Conservation (phyloP, 257 asterid species). For the Parsonsia alboflavescens region DNA sequence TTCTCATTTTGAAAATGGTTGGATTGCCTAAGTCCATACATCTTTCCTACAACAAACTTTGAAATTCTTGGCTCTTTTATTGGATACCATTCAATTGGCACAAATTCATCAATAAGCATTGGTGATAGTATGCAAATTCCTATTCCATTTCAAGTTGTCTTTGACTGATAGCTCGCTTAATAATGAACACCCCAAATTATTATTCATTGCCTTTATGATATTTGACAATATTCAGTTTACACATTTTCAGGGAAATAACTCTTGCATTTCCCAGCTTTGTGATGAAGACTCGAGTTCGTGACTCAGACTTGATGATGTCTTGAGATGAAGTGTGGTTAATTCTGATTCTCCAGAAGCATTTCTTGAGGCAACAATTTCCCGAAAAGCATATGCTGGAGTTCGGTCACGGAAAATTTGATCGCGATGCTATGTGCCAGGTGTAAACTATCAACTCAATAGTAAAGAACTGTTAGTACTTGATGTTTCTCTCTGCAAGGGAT, state of each 20-base stretch:
- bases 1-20: background rate
- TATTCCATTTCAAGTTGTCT: background rate
- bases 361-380: background rate
- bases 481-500: background rate
- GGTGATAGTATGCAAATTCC: background rate
- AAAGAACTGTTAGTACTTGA: background rate
- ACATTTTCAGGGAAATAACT: conserved; percentile 68
- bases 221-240: background rate
- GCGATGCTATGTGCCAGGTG: background rate
- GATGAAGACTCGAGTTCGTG: conserved; percentile 58
- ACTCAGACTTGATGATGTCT: conserved; percentile 52
- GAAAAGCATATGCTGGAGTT: background rate
- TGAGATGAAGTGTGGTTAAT: conserved; percentile 18
- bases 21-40: background rate
- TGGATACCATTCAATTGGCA: background rate
- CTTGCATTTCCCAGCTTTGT: conserved; percentile 74
- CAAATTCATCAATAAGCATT: background rate
- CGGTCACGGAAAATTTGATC: background rate
- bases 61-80: background rate
- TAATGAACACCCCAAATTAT: background rate
- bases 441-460: background rate
- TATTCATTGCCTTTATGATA: background rate
- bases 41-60: background rate
- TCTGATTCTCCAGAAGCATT: background rate
- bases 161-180: background rate